A percentile compares a stretch with the other conserved stretches of the same genome.
phyloP scores from a whole-genome alignment of 106 monocot genomes.

The Allium fistulosum region DNA sequence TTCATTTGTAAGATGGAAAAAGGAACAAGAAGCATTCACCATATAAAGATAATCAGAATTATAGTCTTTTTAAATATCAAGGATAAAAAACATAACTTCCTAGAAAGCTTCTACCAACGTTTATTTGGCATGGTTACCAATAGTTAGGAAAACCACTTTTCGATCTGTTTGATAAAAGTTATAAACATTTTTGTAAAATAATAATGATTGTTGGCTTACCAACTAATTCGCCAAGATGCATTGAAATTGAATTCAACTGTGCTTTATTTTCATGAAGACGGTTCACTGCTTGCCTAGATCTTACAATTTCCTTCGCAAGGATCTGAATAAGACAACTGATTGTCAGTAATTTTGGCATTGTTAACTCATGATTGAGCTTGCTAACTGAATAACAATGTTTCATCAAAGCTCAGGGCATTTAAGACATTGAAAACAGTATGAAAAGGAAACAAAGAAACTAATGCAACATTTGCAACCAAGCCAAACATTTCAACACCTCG shows the following conservation, averaged over 20 bases:
- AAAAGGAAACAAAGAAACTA: background rate
- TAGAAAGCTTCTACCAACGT: too few relatives aligned
- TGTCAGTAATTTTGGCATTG: too few relatives aligned
- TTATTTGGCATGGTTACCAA: too few relatives aligned
- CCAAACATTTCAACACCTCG: too few relatives aligned
- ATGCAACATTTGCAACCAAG: background rate
- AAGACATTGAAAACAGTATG: background rate
- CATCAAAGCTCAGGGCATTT: background rate
- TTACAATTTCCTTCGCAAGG: constrained; percentile 92
- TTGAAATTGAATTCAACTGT: constrained; percentile 86
- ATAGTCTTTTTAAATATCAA: too few relatives aligned
- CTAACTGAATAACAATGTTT: background rate
- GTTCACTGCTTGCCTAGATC: constrained; percentile 80
- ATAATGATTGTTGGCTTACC: constrained; percentile 14
- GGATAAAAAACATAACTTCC: too few relatives aligned
- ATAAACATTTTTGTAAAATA: too few relatives aligned
- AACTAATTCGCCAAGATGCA: constrained; percentile 88
- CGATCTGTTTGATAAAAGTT: too few relatives aligned
- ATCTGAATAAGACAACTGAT: constrained; percentile 24
- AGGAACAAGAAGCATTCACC: too few relatives aligned
- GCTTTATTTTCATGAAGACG: constrained; percentile 94
- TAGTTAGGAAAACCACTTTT: too few relatives aligned
- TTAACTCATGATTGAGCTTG: background rate
- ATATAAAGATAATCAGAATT: too few relatives aligned
- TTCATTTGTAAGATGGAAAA: too few relatives aligned